These are phyloP conservation scores for Ascochyta koolunga DNA, from an alignment of 2,329 filamentous ascomycete species.

Conservation along the genomic window DNA sequence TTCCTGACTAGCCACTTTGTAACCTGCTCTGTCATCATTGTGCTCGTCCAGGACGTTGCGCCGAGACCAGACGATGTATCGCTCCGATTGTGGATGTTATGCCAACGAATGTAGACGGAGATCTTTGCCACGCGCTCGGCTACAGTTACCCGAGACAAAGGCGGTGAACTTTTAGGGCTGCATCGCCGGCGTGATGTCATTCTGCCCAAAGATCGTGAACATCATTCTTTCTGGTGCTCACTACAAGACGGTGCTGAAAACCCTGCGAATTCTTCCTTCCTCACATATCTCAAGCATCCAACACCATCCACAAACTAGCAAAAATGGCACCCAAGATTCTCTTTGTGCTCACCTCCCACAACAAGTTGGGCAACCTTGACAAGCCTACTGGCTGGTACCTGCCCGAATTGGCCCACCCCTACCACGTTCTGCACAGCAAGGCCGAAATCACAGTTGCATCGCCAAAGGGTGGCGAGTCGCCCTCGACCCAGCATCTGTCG, in stretches of 20 bases:
- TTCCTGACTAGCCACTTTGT: neutral
- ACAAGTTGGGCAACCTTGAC: conserved; percentile 51
- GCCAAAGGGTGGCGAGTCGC: conserved; percentile 47
- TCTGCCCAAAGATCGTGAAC: neutral
- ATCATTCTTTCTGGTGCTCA: neutral
- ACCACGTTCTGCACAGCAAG: conserved; percentile 47
- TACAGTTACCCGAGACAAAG: neutral
- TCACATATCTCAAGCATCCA: neutral
- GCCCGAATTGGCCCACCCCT: conserved; percentile 47
- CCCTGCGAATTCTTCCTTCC: neutral
- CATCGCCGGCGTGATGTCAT: conserved; percentile 8
- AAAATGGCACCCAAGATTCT: conserved; percentile 63
- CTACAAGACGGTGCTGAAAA: neutral
- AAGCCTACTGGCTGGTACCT: conserved; percentile 73
- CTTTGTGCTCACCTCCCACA: conserved; percentile 71
- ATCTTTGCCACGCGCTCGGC: neutral
- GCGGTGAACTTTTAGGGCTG: conserved; percentile 1
- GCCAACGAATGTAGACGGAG: neutral
- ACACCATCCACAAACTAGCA: neutral
- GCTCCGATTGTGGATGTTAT: neutral
- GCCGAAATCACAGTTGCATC: conserved; percentile 49
- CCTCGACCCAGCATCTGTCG: conserved; percentile 46
- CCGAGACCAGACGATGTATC: neutral
- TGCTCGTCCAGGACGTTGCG: neutral
- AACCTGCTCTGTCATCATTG: neutral